Conservation (phyloP, 2,329 filamentous ascomycete genomes). For the Aspergillus unguis region DNA sequence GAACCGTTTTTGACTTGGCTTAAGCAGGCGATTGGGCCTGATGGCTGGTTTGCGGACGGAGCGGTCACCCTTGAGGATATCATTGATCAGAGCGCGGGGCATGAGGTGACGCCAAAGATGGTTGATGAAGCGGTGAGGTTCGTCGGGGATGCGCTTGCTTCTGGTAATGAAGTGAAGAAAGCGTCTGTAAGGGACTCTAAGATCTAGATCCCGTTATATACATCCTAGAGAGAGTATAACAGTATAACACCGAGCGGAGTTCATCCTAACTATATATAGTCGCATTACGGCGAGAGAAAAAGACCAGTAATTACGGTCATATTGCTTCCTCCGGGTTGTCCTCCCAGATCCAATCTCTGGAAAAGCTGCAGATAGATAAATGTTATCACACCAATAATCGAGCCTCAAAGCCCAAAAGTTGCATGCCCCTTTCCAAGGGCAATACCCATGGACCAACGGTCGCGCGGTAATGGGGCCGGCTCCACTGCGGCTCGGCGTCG, state of each 20-base stretch:
- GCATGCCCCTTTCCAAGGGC: conserved; percentile 9
- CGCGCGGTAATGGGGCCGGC: conserved; percentile 20
- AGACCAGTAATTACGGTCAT: background rate
- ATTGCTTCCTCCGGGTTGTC: too few species aligned
- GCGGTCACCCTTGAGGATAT: conserved; percentile 55
- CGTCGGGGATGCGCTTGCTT: conserved; percentile 44
- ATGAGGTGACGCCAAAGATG: conserved; percentile 59
- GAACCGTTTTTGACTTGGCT: conserved; percentile 57
- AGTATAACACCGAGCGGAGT: too few species aligned
- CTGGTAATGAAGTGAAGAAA: conserved; percentile 15
- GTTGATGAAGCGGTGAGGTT: conserved; percentile 54
- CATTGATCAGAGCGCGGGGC: conserved; percentile 55
- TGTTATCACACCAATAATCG: background rate
- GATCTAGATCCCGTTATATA: conserved; percentile 22
- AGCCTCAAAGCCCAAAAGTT: background rate
- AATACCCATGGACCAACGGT: conserved; percentile 4
- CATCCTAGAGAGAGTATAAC: too few species aligned
- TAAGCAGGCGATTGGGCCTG: conserved; percentile 43
- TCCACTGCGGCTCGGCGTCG: conserved; percentile 27
- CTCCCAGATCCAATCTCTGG: background rate
- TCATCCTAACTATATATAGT: too few species aligned
- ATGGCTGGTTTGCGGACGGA: conserved; percentile 50
- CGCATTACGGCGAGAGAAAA: too few species aligned
- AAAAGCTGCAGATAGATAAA: background rate
- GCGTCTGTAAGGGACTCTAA: conserved; percentile 35